Base-by-base conservation (phyloP, 345 rosid species). In the Conringia planisiliqua region DNA sequence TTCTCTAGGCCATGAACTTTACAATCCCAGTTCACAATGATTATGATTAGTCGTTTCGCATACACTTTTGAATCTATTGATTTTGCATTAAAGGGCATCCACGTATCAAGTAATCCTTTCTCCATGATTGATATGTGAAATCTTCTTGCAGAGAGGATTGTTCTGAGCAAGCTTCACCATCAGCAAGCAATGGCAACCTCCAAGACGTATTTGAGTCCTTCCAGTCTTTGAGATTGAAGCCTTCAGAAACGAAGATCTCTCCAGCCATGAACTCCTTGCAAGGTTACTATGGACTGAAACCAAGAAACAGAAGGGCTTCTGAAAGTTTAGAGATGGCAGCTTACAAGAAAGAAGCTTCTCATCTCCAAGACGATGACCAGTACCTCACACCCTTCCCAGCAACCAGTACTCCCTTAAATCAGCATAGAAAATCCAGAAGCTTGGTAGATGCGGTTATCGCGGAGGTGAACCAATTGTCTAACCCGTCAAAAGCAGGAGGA, bases 211-310 rank as follows among this genome's bases (percentile, higher is more conserved):
- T 89, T 16, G 89, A 87, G 35, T 83, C 91, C 46, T 91, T 89
- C 73, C 86, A 77, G 70, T 84, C 97, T 44, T 78, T 85, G 60
- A 83, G 75, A 59, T 47, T 85, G 66, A 86, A 80, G 58, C 75
- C 86, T 35, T 33, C 88, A 18, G 83, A 83, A 46, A 65, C 57
- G 54, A 85, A 81, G 72, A 80, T 83, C 66, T 85, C 95, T 61
- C 83, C 92, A 59, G 93, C 97, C 38, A 95, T 92, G 97, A 82
- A 81, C 83, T 84, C 92, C 26, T 80, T 90, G 73, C 96, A 82
- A 77, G 91, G 90, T 39, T 95, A 80, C 73, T 91, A 92, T 60
- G 90, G 90, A 50, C 88, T 92, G 35, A 75, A 79, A 71, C 78
- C 88, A 68, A 27, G 32, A 22, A 86, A 73, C 61, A 30, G 66